These are phyloP conservation scores for Chlamydomonas asymmetrica DNA, from an alignment of 139 green algal genomes.

Conservation along the genomic window DNA sequence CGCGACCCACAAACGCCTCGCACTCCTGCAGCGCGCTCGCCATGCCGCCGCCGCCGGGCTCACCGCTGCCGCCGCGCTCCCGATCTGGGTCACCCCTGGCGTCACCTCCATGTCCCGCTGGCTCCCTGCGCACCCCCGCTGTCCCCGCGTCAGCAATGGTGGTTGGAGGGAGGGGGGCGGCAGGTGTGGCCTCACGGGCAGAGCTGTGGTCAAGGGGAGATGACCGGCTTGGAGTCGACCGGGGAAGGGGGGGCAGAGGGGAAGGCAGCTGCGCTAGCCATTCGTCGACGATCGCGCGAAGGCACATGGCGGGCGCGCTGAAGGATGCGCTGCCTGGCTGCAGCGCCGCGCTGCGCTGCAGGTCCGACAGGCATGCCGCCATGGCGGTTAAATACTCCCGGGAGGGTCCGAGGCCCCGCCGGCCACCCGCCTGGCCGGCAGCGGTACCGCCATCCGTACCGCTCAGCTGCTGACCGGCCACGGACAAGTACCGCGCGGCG, in stretches of 20 bases:
- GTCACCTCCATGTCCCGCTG: too few relatives aligned
- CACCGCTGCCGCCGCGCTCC: too few relatives aligned
- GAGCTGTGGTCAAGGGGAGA: background rate
- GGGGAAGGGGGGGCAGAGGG: too few relatives aligned
- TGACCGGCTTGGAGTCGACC: conserved; percentile 1
- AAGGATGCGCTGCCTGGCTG: conserved; percentile 7
- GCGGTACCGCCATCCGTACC: background rate
- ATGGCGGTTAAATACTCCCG: background rate
- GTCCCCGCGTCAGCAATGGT: background rate
- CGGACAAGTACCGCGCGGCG: conserved; percentile 41
- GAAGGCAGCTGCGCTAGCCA: conserved; percentile 14
- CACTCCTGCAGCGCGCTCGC: conserved; percentile 5
- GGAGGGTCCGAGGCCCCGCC: background rate
- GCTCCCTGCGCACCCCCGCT: background rate
- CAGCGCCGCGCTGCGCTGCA: background rate
- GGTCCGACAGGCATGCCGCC: background rate
- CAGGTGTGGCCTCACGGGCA: conserved; percentile 6
- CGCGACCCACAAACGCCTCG: conserved; percentile 44
- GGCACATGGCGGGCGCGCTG: conserved; percentile 32
- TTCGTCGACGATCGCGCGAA: conserved; percentile 47
- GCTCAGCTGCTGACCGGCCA: background rate
- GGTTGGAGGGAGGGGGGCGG: conserved; percentile 7
- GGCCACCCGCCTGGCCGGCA: conserved; percentile 19
- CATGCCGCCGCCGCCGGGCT: background rate
- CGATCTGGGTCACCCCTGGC: too few relatives aligned